These are phyloP conservation scores for Penicillium sp. DNA, from an alignment of 2,329 filamentous ascomycete genomes.

Conservation along the genomic window DNA sequence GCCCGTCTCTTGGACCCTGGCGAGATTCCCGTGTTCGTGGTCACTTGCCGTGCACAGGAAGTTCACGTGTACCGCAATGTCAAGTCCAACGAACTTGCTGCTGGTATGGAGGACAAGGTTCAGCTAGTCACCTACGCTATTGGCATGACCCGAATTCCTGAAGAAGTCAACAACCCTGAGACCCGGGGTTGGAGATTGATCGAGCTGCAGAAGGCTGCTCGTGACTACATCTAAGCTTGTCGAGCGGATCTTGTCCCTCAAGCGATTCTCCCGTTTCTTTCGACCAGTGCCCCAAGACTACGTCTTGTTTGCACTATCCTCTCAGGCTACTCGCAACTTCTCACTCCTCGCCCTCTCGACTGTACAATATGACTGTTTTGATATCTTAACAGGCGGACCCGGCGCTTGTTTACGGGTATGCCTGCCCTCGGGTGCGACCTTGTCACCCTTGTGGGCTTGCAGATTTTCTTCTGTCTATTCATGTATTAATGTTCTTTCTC, in stretches of 20 bases:
- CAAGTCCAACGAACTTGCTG: conserved; percentile 85
- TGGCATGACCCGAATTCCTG: conserved; percentile 87
- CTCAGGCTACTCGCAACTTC: conserved; percentile 22
- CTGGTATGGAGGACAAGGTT: conserved; percentile 98
- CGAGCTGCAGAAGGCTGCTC: conserved; percentile 96
- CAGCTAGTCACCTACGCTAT: conserved; percentile 98
- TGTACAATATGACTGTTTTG: conserved; percentile 44
- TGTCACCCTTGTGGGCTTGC: conserved; percentile 11
- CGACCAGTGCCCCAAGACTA: conserved; percentile 14
- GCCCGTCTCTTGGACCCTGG: conserved; percentile 52
- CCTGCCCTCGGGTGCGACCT: conserved; percentile 30
- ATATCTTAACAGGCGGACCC: conserved; percentile 41
- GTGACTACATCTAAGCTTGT: conserved; percentile 72
- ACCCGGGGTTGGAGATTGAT: conserved; percentile 96
- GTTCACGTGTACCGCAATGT: conserved; percentile 95
- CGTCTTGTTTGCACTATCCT: conserved; percentile 19
- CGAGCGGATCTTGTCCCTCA: neutral
- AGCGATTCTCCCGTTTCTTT: neutral
- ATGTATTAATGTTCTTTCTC: conserved; percentile 30
- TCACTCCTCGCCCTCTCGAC: conserved; percentile 35
- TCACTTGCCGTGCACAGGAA: conserved; percentile 95
- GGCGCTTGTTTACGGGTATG: conserved; percentile 34
- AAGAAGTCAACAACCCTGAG: conserved; percentile 96
- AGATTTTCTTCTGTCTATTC: conserved; percentile 22
- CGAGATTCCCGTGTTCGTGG: conserved; percentile 82